A percentile compares a stretch with the other conserved stretches of the same genome.
phyloP scores from a whole-genome alignment of 192 early-diverging fungal genomes.

The Radiomyces spectabilis region DNA sequence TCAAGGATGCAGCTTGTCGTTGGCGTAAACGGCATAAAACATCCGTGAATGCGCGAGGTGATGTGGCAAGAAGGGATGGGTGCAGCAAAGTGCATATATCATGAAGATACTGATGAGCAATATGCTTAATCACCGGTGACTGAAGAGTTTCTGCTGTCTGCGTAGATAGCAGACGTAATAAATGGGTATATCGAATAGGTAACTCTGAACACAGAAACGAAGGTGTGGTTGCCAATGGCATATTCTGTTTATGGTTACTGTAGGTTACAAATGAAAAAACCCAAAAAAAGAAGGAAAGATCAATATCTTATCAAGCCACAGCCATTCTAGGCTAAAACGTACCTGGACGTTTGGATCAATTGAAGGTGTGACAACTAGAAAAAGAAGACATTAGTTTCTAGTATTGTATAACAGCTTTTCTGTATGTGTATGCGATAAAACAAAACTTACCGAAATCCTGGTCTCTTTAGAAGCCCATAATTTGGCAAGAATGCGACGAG shows the following conservation, averaged over 20 bases:
- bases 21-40: slow-evolving; percentile 8
- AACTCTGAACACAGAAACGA: slow-evolving; percentile 20
- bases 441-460: slow-evolving; percentile 13
- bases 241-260: background rate
- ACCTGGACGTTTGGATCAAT: background rate
- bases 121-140: slow-evolving; percentile 11
- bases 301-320: too few relatives aligned
- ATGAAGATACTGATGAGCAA: slow-evolving; percentile 14
- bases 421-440: background rate
- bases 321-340: too few relatives aligned
- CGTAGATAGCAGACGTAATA: slow-evolving; percentile 12
- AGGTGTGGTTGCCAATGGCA: slow-evolving; percentile 1
- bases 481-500: slow-evolving; percentile 4
- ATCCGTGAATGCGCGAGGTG: slow-evolving; percentile 7
- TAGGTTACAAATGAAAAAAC: background rate
- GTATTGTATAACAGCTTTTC: background rate
- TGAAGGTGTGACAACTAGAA: slow-evolving; percentile 9
- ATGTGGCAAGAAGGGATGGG: slow-evolving; percentile 3
- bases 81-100: slow-evolving; percentile 15
- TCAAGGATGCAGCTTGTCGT: slow-evolving; percentile 12
- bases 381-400: slow-evolving; percentile 4
- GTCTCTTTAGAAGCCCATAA: slow-evolving; percentile 24
- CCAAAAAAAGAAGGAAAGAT: background rate
- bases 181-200: slow-evolving; percentile 22
- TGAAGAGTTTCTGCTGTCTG: slow-evolving; percentile 3